Conservation (phyloP, 208 protist species). For the Tritrichomonas musculus region DNA sequence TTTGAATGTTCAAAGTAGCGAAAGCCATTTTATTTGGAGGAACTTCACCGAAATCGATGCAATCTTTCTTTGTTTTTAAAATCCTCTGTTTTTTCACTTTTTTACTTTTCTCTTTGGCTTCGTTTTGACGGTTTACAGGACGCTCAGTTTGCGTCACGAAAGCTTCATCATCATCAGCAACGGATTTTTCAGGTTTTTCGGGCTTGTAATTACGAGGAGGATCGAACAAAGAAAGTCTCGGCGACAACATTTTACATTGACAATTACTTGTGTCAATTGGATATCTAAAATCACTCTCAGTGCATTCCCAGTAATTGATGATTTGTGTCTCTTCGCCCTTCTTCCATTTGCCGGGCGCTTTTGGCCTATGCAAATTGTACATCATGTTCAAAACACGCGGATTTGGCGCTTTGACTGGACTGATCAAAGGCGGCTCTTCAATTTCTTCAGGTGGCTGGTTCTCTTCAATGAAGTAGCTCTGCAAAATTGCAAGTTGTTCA, state of each 20-base stretch:
- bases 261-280: not conserved
- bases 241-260: not conserved
- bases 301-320: not conserved
- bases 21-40: not conserved
- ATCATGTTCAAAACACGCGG: not conserved
- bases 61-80: no score
- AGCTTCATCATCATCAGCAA: not conserved
- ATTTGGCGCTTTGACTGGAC: not conserved
- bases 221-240: slow-evolving; percentile 12
- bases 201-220: not conserved
- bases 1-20: not conserved
- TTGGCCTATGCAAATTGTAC: not conserved
- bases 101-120: no score
- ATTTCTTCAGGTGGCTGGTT: not conserved
- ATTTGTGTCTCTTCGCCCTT: no score
- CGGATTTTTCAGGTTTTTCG: not conserved
- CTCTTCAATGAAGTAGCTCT: not conserved
- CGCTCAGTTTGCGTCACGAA: no score
- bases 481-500: not conserved
- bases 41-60: not conserved
- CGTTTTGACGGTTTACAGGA: no score
- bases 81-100: no score
- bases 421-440: not conserved
- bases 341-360: no score
- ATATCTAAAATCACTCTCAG: not conserved